Percentiles rank a stretch among this genome's conserved stretches.
phyloP scores from a whole-genome alignment of 2,329 filamentous ascomycete species.

The Pseudogymnoascus pannorum region DNA sequence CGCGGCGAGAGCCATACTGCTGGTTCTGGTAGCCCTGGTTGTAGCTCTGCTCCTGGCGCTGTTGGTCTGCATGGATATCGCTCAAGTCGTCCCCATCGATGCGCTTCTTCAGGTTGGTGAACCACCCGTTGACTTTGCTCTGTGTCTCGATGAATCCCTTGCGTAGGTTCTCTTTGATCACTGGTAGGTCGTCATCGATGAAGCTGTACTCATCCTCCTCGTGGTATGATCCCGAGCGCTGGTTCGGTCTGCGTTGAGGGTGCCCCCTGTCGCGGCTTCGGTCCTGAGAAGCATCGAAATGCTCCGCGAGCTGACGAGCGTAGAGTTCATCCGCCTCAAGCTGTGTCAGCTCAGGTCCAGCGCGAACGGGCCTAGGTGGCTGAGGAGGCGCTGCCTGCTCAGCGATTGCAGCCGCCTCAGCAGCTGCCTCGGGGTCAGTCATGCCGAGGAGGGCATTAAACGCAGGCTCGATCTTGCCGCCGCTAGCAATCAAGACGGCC shows the following conservation, averaged over 20 bases:
- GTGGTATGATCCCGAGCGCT: slow-evolving; percentile 28
- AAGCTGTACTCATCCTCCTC: slow-evolving; percentile 79
- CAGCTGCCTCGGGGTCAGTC: slow-evolving; percentile 66
- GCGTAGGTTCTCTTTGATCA: slow-evolving; percentile 85
- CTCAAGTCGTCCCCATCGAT: slow-evolving; percentile 71
- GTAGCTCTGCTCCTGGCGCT: slow-evolving; percentile 42
- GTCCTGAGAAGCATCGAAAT: slow-evolving; percentile 58
- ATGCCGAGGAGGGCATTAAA: slow-evolving; percentile 88
- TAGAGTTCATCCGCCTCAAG: slow-evolving; percentile 86
- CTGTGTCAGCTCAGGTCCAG: slow-evolving; percentile 59
- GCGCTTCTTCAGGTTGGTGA: slow-evolving; percentile 84
- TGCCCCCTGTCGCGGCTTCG: slow-evolving; percentile 34
- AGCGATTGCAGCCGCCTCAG: slow-evolving; percentile 47
- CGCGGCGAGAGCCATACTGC: slow-evolving; percentile 39
- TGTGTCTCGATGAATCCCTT: slow-evolving; percentile 96
- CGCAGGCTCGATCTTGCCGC: slow-evolving; percentile 81
- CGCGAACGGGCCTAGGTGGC: slow-evolving; percentile 65
- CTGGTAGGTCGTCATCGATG: slow-evolving; percentile 89
- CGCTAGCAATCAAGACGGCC: slow-evolving; percentile 79
- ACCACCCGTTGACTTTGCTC: slow-evolving; percentile 86
- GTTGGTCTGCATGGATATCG: slow-evolving; percentile 47
- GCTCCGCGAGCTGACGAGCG: slow-evolving; percentile 85
- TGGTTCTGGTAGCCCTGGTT: slow-evolving; percentile 32
- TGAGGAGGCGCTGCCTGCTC: slow-evolving; percentile 63
- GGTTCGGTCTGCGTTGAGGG: slow-evolving; percentile 47